Evolutionary conservation across 73 alveolate species (phyloP), one percentile per base, ranked within the genome.

Genomic region (Paramecium tetraurelia): DNA sequence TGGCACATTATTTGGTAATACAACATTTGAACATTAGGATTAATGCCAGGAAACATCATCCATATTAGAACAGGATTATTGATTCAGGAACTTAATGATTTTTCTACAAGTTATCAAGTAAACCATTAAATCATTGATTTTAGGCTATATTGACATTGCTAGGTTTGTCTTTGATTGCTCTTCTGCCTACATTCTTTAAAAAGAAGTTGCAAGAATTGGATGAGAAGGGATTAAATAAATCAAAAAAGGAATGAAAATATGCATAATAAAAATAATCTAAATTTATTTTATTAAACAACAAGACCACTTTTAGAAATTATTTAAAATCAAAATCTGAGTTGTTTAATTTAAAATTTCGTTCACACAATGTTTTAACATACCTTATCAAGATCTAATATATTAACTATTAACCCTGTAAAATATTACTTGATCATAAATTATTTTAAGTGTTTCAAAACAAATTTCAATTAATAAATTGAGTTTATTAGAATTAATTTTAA

Each of bases 11-110:
- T 57, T 96, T 57, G 94, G 84, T 63, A 63, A 27, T 14, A 6
- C 7, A 22, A 1, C 11, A 27, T 63, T 27, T 24, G 7, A 31
- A 63, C 22, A 40, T 40, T 40, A 63, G 46, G 99, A 35, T 86
- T 96, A 21, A 96, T 96, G 96, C 98, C 98, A 4, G 93, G 95
- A 86, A 96, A 96, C 84, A 68, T 96, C 27, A 89, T 96, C 35
- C 98, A 96, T 84, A 83, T 94, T 12, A 43, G 92, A 27, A 94
- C 98, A 18, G 99, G 99, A 57, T 36, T 95, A 93, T 44, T 96
- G 59, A 92, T 96, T 10, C 40, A 92, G 24, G 96, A 94, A 11
- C 59, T 96, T 5, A 85, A 92, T 38, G 92, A 94, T 41, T 75
- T 96, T 21, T 72, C 48, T 12, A 72, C 59, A 4, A 72, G 86